Base-by-base conservation (phyloP, 495 filamentous ascomycete genomes). In the Cryomyces minteri region DNA sequence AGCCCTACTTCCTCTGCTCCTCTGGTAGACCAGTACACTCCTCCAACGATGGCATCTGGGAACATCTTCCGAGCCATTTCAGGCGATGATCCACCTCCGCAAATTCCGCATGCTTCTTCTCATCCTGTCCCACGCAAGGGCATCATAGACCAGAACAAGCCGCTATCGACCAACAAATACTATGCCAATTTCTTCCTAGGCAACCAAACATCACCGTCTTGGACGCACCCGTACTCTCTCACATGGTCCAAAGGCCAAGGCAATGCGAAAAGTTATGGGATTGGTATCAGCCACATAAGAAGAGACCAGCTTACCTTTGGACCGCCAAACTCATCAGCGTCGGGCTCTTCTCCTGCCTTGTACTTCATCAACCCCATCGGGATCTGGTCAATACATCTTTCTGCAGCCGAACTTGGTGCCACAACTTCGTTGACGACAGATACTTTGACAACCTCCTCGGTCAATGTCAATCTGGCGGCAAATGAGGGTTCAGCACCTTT, bases 181-280 rank as follows among this genome's bases (percentile, higher is more conserved):
- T 94, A 94, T 54, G 76, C 77, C 44, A 93, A 92, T 41, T 76
- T 94, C 51, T 90, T 88, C 54, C 65, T 95, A 4, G 84, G 79
- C 4, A 71, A 61, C 39, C 87, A 94, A 59, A 71, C 64, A 4
- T 70, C 72, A 37, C 68, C 77, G 0, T 71, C 76, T 0, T 95
- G 83, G 69, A 82, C 84, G 2, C 79, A 92, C 57, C 88, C 90
- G 9, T 98, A 94, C 58, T 79, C 81, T 0, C 51, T 94, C 2
- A 61, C 72, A 34, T 94, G 86, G 84, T 68, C 76, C 4, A 77
- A 74, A 53, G 87, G 86, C 1, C 60, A 61, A 37, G 82, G 84
- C 10, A 66, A 66, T 32, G 64, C 76, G 1, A 55, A 62, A 43
- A 88, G 79, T 59, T 94, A 73, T 71, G 87, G 87, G 5, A 65